Evolutionary conservation across 129 eudicot species (phyloP), one percentile per base, ranked within the genome.

Genomic region (Tagetes patula): DNA sequence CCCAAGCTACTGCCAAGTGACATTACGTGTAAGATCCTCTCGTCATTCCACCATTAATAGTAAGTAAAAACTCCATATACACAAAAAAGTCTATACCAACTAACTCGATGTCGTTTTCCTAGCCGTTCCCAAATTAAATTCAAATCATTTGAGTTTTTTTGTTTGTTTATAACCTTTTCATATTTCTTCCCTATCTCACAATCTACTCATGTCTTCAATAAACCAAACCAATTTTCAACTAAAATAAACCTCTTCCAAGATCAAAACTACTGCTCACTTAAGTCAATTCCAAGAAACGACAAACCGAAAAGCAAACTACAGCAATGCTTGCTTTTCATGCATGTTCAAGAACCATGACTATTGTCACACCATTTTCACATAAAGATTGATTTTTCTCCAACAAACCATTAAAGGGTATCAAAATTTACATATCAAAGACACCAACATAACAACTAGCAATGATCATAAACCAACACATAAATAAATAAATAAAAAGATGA

Each of bases 331-430:
- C 46, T 42, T 42, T 42, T 5, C 46, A 42, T 42, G 1, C 8
- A 42, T 42, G 62, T 62, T 34, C 76, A 40, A 40, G 58, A 8
- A 58, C 46, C 46, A 42, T 42, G 46, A 42, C 46, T 42, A 42
- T 6, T 6, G 46, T 9, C 76, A 58, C 52, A 58, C 52, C 39
- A 74, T 20, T 37, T 40, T 52, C 58, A 54, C 67, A 54, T 43
- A 42, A 52, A 52, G n/a, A 10, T 32, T 32, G 34, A 36, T 8
- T 43, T 8, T 20, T 74, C 38, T 48, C 40, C 79, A 31, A 27
- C 5, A 67, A 69, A 55, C 66, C 69, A 45, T 10, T 46, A 37
- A 76, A 67, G 6, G 36, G 74, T n/a, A 69, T 77, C 61, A 38
- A 74, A 27, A 3, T 77, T 70, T 31, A 30, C 10, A 66, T 33